Conservation (phyloP, 345 rosid species). For the Hibiscus tridactylites region DNA sequence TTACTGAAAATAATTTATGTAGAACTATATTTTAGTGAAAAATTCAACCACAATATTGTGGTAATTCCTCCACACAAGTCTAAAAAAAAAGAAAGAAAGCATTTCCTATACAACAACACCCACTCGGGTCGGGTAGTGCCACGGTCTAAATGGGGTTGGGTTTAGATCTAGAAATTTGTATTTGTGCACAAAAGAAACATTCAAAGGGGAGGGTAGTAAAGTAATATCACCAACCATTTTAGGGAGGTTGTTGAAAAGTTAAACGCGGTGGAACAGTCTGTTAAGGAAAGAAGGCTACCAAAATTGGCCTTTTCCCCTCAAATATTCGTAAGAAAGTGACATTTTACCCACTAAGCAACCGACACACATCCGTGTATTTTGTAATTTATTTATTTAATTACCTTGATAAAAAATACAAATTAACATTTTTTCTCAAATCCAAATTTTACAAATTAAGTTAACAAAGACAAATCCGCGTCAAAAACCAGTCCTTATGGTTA, state of each 20-base stretch:
- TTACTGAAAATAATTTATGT: no score
- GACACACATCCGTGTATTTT: constrained; percentile 5
- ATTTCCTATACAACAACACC: no score
- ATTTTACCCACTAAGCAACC: constrained; percentile 13
- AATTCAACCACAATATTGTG: no score
- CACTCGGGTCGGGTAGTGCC: no score
- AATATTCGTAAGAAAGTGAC: constrained; percentile 10
- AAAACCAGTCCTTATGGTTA: neutral
- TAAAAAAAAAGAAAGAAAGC: no score
- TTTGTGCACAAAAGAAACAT: neutral
- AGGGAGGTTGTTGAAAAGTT: constrained; percentile 13
- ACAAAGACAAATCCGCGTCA: constrained; percentile 1
- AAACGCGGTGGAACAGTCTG: constrained; percentile 21
- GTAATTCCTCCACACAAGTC: no score
- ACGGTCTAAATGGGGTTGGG: no score
- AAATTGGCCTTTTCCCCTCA: neutral
- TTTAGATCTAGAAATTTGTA: no score
- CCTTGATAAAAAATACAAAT: neutral
- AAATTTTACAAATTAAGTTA: neutral
- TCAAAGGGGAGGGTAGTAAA: constrained; percentile 2
- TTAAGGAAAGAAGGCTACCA: constrained; percentile 10
- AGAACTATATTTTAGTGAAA: no score
- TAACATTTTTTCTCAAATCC: neutral
- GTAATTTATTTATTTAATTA: neutral
- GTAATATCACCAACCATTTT: constrained; percentile 13